A percentile compares a stretch with the other conserved stretches of the same genome.
phyloP scores from a whole-genome alignment of 371 early-diverging fungal genomes.

The Mortierella sp. region DNA sequence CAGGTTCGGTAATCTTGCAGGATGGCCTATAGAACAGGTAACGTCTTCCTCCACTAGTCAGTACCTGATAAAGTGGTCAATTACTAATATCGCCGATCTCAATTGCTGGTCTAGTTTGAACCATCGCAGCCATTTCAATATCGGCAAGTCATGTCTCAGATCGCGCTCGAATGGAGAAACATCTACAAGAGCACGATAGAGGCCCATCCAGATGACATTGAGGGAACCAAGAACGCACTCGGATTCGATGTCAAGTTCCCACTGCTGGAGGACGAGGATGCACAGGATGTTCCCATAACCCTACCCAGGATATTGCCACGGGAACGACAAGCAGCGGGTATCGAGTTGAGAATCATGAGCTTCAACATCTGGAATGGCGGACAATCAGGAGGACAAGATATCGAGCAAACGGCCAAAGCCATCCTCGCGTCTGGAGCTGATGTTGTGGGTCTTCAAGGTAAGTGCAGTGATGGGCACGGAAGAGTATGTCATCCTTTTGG shows the following conservation, averaged over 20 bases:
- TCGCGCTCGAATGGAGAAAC: conserved; percentile 39
- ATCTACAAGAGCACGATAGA: conserved; percentile 25
- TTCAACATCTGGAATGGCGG: conserved; percentile 55
- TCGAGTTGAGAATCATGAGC: conserved; percentile 40
- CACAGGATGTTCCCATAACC: conserved; percentile 13
- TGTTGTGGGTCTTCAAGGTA: conserved; percentile 53
- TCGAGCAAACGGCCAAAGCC: conserved; percentile 44
- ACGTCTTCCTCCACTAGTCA: not conserved
- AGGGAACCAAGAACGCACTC: conserved; percentile 45
- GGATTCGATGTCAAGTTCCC: conserved; percentile 38
- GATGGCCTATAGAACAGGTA: conserved; percentile 51
- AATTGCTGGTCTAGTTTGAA: conserved; percentile 11
- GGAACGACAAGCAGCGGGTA: conserved; percentile 31
- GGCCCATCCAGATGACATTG: conserved; percentile 24
- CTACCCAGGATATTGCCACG: conserved; percentile 38
- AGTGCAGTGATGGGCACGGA: too few relatives aligned
- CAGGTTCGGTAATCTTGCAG: conserved; percentile 47
- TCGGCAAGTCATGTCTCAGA: conserved; percentile 26
- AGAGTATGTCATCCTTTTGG: too few relatives aligned
- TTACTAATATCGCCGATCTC: not conserved
- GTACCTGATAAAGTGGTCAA: not conserved
- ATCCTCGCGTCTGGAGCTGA: conserved; percentile 51
- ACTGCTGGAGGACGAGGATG: conserved; percentile 20
- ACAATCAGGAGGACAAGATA: conserved; percentile 10
- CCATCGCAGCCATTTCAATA: conserved; percentile 27